Evolutionary conservation across 2,329 filamentous ascomycete genomes (phyloP).

Genomic region (Trichophyton verrucosum): DNA sequence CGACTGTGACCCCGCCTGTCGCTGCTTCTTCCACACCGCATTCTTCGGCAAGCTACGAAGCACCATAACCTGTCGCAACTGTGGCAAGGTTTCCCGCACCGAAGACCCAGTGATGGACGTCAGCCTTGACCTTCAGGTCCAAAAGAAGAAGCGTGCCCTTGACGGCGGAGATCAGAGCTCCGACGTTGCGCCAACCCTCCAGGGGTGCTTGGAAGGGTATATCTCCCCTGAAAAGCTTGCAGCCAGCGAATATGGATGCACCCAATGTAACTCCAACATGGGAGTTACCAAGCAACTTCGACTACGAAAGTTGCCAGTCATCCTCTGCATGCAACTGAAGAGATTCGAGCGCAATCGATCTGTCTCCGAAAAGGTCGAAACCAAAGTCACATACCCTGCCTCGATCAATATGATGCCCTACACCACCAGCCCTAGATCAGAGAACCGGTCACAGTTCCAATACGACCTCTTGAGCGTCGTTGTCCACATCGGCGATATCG

Average conservation of each 20-base stretch:
- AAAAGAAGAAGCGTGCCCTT: slow-evolving; percentile 46
- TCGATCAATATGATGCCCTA: slow-evolving; percentile 85
- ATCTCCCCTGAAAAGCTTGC: slow-evolving; percentile 65
- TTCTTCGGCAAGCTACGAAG: slow-evolving; percentile 88
- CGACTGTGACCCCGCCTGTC: slow-evolving; percentile 49
- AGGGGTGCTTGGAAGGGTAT: slow-evolving; percentile 75
- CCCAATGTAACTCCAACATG: slow-evolving; percentile 60
- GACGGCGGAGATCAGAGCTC: slow-evolving; percentile 26
- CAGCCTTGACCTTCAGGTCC: slow-evolving; percentile 71
- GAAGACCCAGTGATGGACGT: slow-evolving; percentile 86
- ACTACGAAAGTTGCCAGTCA: slow-evolving; percentile 74
- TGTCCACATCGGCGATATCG: slow-evolving; percentile 84
- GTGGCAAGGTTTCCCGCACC: slow-evolving; percentile 66
- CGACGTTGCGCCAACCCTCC: slow-evolving; percentile 43
- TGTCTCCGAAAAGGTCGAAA: slow-evolving; percentile 74
- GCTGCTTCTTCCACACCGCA: slow-evolving; percentile 85
- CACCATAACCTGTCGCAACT: slow-evolving; percentile 82
- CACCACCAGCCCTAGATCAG: slow-evolving; percentile 49
- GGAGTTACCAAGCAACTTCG: slow-evolving; percentile 73
- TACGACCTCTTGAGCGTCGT: slow-evolving; percentile 86
- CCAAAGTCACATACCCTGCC: slow-evolving; percentile 71
- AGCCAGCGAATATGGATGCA: slow-evolving; percentile 72
- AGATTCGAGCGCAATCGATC: slow-evolving; percentile 65
- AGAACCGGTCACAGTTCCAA: slow-evolving; percentile 45
- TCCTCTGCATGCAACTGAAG: slow-evolving; percentile 86